These are phyloP conservation scores for Lagenidium sp. DNA, from an alignment of 352 stramenopile genomes.

Conservation along the genomic window DNA sequence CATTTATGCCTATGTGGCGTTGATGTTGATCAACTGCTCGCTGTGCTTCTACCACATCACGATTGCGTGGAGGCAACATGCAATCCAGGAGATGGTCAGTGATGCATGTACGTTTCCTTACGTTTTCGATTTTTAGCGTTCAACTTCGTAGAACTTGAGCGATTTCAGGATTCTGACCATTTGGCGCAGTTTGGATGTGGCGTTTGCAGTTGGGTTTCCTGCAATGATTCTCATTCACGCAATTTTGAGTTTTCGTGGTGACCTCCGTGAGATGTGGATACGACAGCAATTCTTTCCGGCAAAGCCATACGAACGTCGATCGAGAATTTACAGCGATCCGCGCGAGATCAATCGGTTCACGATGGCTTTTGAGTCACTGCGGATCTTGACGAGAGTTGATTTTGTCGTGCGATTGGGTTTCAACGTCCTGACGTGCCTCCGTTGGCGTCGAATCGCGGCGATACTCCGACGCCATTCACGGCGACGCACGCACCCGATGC, in stretches of 20 bases:
- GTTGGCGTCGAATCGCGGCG: constrained; percentile 9
- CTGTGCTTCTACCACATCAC: constrained; percentile 22
- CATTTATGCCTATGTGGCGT: constrained; percentile 19
- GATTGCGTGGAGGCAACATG: constrained; percentile 15
- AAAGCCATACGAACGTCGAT: constrained; percentile 20
- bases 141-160: too few relatives aligned
- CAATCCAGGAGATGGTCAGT: constrained; percentile 17
- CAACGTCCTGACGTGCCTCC: constrained; percentile 21
- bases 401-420: constrained; percentile 22
- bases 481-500: background rate
- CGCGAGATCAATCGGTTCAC: constrained; percentile 27
- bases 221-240: constrained; percentile 19
- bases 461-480: too few relatives aligned
- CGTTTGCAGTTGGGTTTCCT: constrained; percentile 30
- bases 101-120: constrained; percentile 22
- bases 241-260: constrained; percentile 19
- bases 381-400: constrained; percentile 8
- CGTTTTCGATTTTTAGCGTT: too few relatives aligned
- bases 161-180: too few relatives aligned
- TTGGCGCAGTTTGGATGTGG: constrained; percentile 17
- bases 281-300: constrained; percentile 27
- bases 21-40: constrained; percentile 31
- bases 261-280: constrained; percentile 22
- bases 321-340: constrained; percentile 18
- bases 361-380: constrained; percentile 17